Percentiles rank a stretch among this genome's conserved stretches.
phyloP scores from a whole-genome alignment of 352 stramenopile genomes.

The Globisporangium cystogenes region DNA sequence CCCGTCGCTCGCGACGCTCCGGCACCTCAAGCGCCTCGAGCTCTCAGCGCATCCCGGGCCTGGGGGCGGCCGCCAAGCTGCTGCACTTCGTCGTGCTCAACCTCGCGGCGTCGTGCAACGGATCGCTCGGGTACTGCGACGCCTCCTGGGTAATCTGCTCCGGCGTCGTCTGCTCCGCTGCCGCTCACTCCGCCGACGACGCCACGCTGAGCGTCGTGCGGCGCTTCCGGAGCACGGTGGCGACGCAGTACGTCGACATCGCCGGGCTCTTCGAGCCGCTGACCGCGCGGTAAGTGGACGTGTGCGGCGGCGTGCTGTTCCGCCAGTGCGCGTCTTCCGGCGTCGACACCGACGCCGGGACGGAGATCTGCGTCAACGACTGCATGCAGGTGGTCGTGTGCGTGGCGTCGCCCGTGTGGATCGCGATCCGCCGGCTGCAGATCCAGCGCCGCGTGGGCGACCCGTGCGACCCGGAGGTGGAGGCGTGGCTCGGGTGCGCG shows the following conservation, averaged over 20 bases:
- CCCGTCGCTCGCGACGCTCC: conserved; percentile 14
- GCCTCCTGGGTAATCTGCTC: background rate
- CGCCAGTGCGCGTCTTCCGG: background rate
- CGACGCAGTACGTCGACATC: background rate
- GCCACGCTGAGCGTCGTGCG: background rate
- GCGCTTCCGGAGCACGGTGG: background rate
- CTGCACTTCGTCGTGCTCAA: background rate
- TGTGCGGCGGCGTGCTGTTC: conserved; percentile 3
- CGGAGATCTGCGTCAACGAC: conserved; percentile 6
- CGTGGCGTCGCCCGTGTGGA: background rate
- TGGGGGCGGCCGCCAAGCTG: background rate
- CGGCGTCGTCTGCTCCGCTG: background rate
- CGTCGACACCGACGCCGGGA: background rate
- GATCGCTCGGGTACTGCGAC: background rate
- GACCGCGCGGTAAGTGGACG: background rate
- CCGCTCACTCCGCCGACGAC: background rate
- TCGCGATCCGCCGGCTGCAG: conserved; percentile 4
- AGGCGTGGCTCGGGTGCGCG: conserved; percentile 8
- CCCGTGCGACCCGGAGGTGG: conserved; percentile 5
- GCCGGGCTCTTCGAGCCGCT: background rate
- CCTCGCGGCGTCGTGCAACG: conserved; percentile 1
- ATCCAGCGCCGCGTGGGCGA: conserved; percentile 1
- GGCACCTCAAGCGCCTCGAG: conserved; percentile 9
- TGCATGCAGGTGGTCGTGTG: conserved; percentile 3
- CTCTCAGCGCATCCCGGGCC: conserved; percentile 12